Base-by-base conservation (phyloP, 192 early-diverging fungal genomes). In the Coemansia sp. region DNA sequence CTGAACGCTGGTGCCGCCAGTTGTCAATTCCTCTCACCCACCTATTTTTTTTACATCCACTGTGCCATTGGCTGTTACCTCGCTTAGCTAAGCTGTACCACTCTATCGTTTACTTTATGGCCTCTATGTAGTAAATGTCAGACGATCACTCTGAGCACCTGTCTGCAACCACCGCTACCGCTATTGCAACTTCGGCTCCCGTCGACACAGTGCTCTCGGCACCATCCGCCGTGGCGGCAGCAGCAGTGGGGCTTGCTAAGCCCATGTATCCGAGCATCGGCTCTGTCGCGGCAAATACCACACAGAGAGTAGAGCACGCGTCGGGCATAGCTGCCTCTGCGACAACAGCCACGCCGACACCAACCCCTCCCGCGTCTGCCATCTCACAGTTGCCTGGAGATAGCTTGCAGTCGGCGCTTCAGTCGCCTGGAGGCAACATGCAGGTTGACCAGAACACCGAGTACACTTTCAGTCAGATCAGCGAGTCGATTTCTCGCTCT, bases 91-190 rank as follows among this genome's bases (percentile, higher is more conserved):
- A 58, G 55, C 55, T 17, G 55, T 34, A 31, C 6, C 31, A 5
- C 1, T n/a, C 15, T 29, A 36, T 44, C 9, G 5, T 42, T 63
- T 63, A 22, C 29, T 56, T 42, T 15, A 13, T 34, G 62, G 1
- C 17, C 11, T 48, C 24, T 31, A 51, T 82, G 71, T 82, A 82
- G 79, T 71, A 76, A 76, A 82, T 82, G 79, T 74, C 79, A 48
- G 70, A 71, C 45, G 61, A 76, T 55, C 74, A 76, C 38, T 32
- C 67, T 22, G 64, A 75, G 50, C 40, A 72, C 32, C 67, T 31
- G 62, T 60, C 71, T 45, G 45, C 64, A 9, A 36, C 61, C 12
- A 65, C 36, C 48, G 58, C n/a, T 8, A 45, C 39, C 15, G 32
- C 41, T 22, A 61, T 39, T 39, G 59, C 59, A 36, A 39, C 59